These are phyloP conservation scores for Irpex sp. DNA, from an alignment of 1,284 basidiomycete genomes.

Conservation along the genomic window DNA sequence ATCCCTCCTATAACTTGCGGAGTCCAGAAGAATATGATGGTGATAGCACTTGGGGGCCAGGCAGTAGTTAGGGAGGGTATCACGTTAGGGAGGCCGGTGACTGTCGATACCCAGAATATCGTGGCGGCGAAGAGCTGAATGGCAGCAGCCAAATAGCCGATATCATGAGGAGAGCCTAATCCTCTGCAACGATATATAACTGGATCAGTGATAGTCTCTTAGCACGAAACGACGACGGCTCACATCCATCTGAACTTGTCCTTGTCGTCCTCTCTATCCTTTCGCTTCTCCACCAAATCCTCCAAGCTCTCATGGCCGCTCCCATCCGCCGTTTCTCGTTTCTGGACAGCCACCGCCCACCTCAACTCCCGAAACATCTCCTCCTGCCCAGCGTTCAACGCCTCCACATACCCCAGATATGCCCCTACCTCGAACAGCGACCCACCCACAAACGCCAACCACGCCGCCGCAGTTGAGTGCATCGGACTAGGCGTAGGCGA, in stretches of 20 bases:
- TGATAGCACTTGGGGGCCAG: slow-evolving; percentile 24
- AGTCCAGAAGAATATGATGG: slow-evolving; percentile 45
- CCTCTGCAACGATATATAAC: slow-evolving; percentile 14
- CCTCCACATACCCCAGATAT: slow-evolving; percentile 27
- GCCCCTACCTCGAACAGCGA: slow-evolving; percentile 44
- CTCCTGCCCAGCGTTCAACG: slow-evolving; percentile 27
- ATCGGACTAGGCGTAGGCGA: slow-evolving; percentile 30
- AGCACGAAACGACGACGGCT: neutral
- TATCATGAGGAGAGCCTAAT: slow-evolving; percentile 41
- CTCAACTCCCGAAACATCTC: slow-evolving; percentile 20
- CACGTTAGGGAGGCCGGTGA: slow-evolving; percentile 49
- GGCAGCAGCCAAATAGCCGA: slow-evolving; percentile 51
- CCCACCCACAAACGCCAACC: slow-evolving; percentile 49
- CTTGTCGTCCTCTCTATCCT: neutral
- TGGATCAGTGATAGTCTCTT: too few species aligned
- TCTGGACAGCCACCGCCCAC: neutral
- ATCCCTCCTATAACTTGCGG: slow-evolving; percentile 54
- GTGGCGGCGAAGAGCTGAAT: slow-evolving; percentile 50
- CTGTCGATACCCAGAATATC: slow-evolving; percentile 55
- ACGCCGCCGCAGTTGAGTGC: slow-evolving; percentile 33
- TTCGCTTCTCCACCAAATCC: neutral
- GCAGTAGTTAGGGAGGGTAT: slow-evolving; percentile 29
- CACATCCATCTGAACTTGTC: slow-evolving; percentile 23
- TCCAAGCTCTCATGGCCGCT: slow-evolving; percentile 7
- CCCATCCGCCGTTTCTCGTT: neutral